Conservation (phyloP, 108 stramenopile species). For the Cylindrotheca fusiformis region DNA sequence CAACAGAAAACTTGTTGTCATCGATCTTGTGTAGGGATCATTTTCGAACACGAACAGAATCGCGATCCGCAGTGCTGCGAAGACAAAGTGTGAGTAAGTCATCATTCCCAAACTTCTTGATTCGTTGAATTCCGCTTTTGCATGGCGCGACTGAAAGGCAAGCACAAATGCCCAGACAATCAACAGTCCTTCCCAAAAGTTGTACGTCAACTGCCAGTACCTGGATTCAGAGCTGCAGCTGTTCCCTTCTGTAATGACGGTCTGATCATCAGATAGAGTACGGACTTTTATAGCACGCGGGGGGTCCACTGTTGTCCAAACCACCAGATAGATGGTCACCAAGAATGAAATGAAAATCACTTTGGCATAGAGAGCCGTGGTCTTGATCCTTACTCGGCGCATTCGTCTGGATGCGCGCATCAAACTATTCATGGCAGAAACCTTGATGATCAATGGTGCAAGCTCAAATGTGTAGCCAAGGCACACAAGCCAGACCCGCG, state of each 20-base stretch:
- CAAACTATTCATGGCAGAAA: conserved; percentile 28
- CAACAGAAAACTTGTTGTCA: conserved; percentile 9
- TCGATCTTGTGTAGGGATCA: background rate
- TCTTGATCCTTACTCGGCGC: conserved; percentile 13
- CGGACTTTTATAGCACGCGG: background rate
- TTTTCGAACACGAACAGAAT: background rate
- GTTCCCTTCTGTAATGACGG: background rate
- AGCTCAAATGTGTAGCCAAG: conserved; percentile 34
- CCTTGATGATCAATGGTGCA: conserved; percentile 28
- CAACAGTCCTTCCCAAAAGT: conserved; percentile 16
- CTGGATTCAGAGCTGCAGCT: conserved; percentile 11
- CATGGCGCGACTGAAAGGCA: conserved; percentile 24
- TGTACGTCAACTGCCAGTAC: conserved; percentile 6
- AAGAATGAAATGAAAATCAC: conserved; percentile 5
- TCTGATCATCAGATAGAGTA: background rate
- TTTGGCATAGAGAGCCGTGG: conserved; percentile 7
- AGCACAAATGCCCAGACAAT: conserved; percentile 19
- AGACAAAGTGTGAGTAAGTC: conserved; percentile 34
- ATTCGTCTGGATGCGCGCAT: conserved; percentile 7
- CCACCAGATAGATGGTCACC: conserved; percentile 14
- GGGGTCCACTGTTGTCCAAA: conserved; percentile 26
- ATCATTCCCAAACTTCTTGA: conserved; percentile 22
- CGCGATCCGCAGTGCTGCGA: conserved; percentile 6
- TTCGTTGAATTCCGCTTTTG: conserved; percentile 29
- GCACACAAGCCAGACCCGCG: conserved; percentile 20